phyloP scores from a whole-genome alignment of 345 rosid species.

The Salix brachista region DNA sequence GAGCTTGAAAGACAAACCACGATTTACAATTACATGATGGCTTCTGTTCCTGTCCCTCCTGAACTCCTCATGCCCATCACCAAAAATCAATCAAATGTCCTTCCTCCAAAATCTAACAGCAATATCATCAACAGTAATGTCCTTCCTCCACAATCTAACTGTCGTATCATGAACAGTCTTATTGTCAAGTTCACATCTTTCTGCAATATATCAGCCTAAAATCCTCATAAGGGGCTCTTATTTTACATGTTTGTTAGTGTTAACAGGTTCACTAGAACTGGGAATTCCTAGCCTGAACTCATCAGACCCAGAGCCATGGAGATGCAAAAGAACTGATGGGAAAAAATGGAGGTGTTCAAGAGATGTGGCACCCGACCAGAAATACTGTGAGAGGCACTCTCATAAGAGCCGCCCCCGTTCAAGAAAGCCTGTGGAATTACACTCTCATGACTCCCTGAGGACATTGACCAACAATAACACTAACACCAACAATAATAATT shows the following conservation, averaged over 20 bases:
- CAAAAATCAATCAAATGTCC: constrained; percentile 26
- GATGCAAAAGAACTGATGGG: constrained; percentile 74
- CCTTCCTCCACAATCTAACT: constrained; percentile 23
- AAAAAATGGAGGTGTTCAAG: constrained; percentile 81
- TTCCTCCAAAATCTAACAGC: constrained; percentile 24
- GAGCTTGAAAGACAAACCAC: constrained; percentile 87
- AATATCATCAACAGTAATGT: constrained; percentile 3
- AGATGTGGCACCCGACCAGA: constrained; percentile 64
- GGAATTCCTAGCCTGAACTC: constrained; percentile 15
- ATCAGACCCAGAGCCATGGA: constrained; percentile 61
- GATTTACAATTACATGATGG: constrained; percentile 80
- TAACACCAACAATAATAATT: constrained; percentile 18
- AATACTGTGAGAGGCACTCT: constrained; percentile 72
- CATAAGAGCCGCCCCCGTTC: constrained; percentile 80
- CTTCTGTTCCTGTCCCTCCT: constrained; percentile 74
- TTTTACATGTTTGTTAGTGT: background rate
- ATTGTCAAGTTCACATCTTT: background rate
- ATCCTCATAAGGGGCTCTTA: background rate
- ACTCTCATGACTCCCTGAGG: constrained; percentile 9
- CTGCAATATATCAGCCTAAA: background rate
- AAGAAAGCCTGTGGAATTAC: constrained; percentile 87
- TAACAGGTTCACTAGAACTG: constrained; percentile 14
- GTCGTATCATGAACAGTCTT: background rate
- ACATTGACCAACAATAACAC: constrained; percentile 6
- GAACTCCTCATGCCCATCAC: constrained; percentile 48